These are phyloP conservation scores for Escallonia rubra DNA, from an alignment of 129 eudicot genomes.

Conservation along the genomic window DNA sequence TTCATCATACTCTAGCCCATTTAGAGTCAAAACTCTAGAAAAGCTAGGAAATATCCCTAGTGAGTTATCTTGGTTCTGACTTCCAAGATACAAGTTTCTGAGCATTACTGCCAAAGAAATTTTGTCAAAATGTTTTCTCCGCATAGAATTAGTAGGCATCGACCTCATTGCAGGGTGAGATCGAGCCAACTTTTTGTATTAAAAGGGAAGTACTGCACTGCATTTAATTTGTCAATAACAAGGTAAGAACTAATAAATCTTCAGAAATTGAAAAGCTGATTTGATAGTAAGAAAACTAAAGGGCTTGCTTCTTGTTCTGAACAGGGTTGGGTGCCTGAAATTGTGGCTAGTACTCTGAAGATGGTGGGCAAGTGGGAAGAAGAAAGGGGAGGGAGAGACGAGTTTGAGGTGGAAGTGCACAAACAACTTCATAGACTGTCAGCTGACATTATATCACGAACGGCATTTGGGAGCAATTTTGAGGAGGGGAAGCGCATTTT, in stretches of 20 bases:
- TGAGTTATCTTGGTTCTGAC: too few relatives aligned
- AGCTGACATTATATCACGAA: conserved; percentile 36
- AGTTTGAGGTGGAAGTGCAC: conserved; percentile 35
- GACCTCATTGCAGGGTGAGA: neutral
- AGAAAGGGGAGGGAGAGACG: conserved; percentile 16
- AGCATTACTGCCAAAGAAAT: too few relatives aligned
- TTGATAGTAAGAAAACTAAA: too few relatives aligned
- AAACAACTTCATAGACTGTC: conserved; percentile 26
- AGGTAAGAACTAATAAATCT: neutral
- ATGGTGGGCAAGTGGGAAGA: conserved; percentile 34
- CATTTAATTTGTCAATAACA: neutral
- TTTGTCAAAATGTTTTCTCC: too few relatives aligned
- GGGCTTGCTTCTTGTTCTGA: neutral
- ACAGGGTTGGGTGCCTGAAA: conserved; percentile 51
- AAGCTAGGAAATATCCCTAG: too few relatives aligned
- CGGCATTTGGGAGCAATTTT: conserved; percentile 52
- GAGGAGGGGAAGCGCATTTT: conserved; percentile 51
- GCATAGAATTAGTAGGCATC: too few relatives aligned
- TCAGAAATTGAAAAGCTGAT: neutral
- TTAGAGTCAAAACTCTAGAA: too few relatives aligned
- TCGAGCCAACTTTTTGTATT: too few relatives aligned
- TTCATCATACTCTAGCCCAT: too few relatives aligned
- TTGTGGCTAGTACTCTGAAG: conserved; percentile 24
- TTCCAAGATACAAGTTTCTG: too few relatives aligned
- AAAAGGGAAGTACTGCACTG: neutral